phyloP scores from a whole-genome alignment of 495 filamentous ascomycete species.

The Daldinia vernicosa region DNA sequence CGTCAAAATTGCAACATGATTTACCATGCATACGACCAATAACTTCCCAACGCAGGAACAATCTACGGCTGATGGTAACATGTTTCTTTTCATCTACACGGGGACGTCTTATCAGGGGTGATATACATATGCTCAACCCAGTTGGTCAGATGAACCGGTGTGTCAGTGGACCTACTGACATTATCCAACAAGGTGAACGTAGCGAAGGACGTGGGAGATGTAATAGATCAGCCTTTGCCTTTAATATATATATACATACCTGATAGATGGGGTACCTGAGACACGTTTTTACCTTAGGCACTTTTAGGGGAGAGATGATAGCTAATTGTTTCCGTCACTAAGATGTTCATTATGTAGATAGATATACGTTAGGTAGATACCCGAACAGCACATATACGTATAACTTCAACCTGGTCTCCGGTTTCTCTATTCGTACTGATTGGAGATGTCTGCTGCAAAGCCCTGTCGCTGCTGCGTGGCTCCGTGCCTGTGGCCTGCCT shows the following conservation, averaged over 20 bases:
- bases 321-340: not conserved
- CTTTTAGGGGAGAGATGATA: not conserved
- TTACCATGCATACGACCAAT: constrained; percentile 24
- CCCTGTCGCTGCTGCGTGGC: constrained; percentile 35
- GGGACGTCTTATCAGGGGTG: constrained; percentile 23
- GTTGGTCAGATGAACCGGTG: constrained; percentile 33
- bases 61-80: constrained; percentile 18
- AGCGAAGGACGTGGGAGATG: not conserved
- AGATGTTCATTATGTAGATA: not conserved
- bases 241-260: not conserved
- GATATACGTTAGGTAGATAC: constrained; percentile 1
- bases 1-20: constrained; percentile 33
- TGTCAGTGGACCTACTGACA: constrained; percentile 24
- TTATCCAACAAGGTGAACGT: constrained; percentile 18
- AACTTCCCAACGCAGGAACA: constrained; percentile 41
- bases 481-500: constrained; percentile 38
- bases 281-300: not conserved
- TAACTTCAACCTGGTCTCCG: constrained; percentile 5
- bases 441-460: constrained; percentile 22
- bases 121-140: constrained; percentile 4
- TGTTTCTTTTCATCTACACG: not conserved
- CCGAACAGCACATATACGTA: not conserved
- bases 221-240: not conserved
- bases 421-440: constrained; percentile 5
- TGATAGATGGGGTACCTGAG: not conserved